Evolutionary conservation across 1,139 yeast species (phyloP).

Genomic region (Hemisphaericaspora lyxosophila): DNA sequence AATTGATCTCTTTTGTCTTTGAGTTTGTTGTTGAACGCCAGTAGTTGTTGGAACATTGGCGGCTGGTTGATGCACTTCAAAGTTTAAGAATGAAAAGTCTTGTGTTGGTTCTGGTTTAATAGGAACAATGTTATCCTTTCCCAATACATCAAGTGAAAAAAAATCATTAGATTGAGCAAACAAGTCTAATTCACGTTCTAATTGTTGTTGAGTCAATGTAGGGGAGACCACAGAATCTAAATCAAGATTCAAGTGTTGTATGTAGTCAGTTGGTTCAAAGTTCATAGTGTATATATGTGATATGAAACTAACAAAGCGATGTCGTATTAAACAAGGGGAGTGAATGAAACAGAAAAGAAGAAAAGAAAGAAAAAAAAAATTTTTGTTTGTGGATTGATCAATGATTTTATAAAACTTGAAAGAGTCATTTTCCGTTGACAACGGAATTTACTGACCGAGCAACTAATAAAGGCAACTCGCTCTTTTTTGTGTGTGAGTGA

Average conservation of each 20-base stretch:
- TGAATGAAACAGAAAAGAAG: no score
- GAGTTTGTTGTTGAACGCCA: not conserved
- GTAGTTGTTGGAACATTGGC: not conserved
- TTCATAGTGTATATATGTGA: constrained; percentile 25
- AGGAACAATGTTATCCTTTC: constrained; percentile 24
- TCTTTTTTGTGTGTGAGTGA: no score
- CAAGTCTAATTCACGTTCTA: constrained; percentile 44
- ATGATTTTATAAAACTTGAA: no score
- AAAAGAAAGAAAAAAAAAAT: no score
- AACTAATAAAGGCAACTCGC: no score
- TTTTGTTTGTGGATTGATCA: no score
- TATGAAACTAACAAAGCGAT: no score
- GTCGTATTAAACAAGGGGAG: no score
- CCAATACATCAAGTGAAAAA: constrained; percentile 47
- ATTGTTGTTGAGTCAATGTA: constrained; percentile 29
- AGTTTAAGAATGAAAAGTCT: constrained; percentile 5
- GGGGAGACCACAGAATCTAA: constrained; percentile 27
- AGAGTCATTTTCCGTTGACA: no score
- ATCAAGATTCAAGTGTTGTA: constrained; percentile 41
- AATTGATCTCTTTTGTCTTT: constrained; percentile 2
- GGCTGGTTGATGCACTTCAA: constrained; percentile 1
- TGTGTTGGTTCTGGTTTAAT: constrained; percentile 15
- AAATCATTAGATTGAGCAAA: constrained; percentile 45
- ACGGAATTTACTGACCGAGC: no score
- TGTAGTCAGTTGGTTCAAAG: constrained; percentile 46